Base-by-base conservation (phyloP, 352 stramenopile species). In the Elongisporangium prolatum region DNA sequence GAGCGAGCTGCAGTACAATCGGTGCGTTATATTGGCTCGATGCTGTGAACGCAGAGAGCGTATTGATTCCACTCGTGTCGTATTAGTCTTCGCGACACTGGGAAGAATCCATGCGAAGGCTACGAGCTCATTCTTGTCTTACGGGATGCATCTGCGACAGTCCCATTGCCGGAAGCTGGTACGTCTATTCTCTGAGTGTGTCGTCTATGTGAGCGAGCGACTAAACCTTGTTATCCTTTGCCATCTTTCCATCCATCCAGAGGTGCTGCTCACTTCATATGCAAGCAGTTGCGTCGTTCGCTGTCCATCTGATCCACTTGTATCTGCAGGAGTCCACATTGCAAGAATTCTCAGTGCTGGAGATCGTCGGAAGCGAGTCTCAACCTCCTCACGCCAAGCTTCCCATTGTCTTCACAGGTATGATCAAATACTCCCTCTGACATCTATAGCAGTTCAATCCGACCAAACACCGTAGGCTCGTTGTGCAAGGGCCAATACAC, bases 401-500 rank as follows among this genome's bases (percentile, higher is more conserved):
- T n/a, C 67, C 75, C 11, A 65, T 88, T 54, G 72, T 89, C 34
- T 89, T 86, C 58, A 72, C 79, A 70, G 82, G 80, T 91, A 55
- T 34, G n/a, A n/a, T n/a, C n/a, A n/a, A n/a, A n/a, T n/a, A n/a
- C n/a, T n/a, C n/a, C n/a, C n/a, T n/a, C n/a, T n/a, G n/a, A n/a
- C n/a, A n/a, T n/a, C n/a, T n/a, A n/a, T 6, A 11, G 3, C 28
- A 38, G 28, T 10, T 52, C 21, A 24, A 24, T 52, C 7, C 48
- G 21, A 52, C 13, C n/a, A 1, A 8, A 1, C 4, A 21, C 50
- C 54, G 21, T 24, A 93, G 83, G 83, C 11, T 89, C 80, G 11
- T 61, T 93, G 49, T 79, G 72, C 11, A 40, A 73, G 38, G 79
- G 83, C n/a, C 78, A 93, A 48, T 93, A 88, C 54, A 88, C 72